A percentile compares a stretch with the other conserved stretches of the same genome.
These are phyloP conservation scores for Syzygium syzygioides DNA, from an alignment of 441 rosid genomes.

Conservation along the genomic window DNA sequence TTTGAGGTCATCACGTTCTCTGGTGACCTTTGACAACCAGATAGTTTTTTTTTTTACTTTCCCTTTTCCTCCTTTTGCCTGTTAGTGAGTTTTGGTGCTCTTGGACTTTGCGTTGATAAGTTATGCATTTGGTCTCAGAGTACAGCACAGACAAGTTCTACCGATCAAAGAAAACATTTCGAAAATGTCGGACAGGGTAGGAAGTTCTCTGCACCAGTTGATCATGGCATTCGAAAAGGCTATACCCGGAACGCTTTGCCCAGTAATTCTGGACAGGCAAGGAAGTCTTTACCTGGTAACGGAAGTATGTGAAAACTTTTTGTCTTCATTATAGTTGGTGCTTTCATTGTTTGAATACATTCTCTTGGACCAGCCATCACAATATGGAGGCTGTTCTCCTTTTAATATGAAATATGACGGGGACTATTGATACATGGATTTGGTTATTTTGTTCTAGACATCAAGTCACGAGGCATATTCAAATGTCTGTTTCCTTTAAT, in stretches of 20 bases:
- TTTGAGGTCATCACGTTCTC: not conserved
- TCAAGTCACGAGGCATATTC: not conserved
- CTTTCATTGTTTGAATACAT: not conserved
- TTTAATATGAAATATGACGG: not conserved
- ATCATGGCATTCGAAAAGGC: conserved; percentile 35
- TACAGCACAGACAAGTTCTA: conserved; percentile 29
- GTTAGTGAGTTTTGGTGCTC: not conserved
- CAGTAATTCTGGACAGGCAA: not conserved
- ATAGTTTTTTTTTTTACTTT: not conserved
- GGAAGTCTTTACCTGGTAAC: conserved; percentile 29
- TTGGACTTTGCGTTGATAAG: not conserved
- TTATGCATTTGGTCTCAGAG: conserved; percentile 40
- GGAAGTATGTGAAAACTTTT: not conserved
- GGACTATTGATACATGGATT: not conserved
- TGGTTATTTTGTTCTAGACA: not conserved
- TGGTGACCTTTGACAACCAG: not conserved
- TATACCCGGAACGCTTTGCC: conserved; percentile 29
- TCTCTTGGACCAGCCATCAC: not conserved
- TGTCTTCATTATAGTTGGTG: not conserved
- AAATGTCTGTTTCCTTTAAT: not conserved
- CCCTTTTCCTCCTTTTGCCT: not conserved
- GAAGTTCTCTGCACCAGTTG: conserved; percentile 1
- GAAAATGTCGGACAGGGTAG: conserved; percentile 35
- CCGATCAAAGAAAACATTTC: conserved; percentile 33
- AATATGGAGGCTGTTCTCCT: not conserved